Evolutionary conservation across 371 early-diverging fungal species (phyloP).

Genomic region (Mucor indicus): DNA sequence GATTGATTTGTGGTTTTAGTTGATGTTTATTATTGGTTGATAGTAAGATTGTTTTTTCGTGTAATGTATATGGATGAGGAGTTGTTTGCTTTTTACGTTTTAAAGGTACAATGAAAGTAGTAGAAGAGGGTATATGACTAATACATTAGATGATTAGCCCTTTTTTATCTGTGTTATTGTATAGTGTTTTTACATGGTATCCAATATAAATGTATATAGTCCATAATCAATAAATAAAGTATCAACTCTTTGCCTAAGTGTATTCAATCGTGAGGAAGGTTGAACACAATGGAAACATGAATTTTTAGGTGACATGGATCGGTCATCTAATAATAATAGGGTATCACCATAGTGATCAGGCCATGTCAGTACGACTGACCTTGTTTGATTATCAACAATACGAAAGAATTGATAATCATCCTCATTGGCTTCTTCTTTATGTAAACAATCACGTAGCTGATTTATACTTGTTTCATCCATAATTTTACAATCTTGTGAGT

Average conservation of each 20-base stretch:
- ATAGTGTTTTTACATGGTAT: conserved; percentile 3
- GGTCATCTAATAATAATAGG: conserved; percentile 7
- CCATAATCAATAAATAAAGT: conserved; percentile 38
- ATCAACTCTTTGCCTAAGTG: conserved; percentile 4
- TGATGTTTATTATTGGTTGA: conserved; percentile 1
- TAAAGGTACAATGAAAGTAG: neutral
- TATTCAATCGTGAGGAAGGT: conserved; percentile 8
- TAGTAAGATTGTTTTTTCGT: neutral
- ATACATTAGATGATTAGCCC: neutral
- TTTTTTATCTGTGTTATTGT: neutral
- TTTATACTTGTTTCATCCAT: neutral
- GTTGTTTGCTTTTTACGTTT: neutral
- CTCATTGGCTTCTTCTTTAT: neutral
- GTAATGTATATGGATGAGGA: neutral
- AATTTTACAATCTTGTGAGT: neutral
- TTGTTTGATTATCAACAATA: conserved; percentile 29
- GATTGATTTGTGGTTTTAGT: conserved; percentile 1
- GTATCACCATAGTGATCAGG: conserved; percentile 19
- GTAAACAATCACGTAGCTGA: neutral
- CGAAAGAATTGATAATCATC: conserved; percentile 22
- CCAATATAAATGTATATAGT: conserved; percentile 24
- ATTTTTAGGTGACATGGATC: conserved; percentile 11
- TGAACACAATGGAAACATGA: conserved; percentile 32
- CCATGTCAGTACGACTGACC: conserved; percentile 32
- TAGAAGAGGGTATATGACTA: neutral